Evolutionary conservation across 345 rosid genomes (phyloP).

Genomic region (Dipteronia dyeriana): DNA sequence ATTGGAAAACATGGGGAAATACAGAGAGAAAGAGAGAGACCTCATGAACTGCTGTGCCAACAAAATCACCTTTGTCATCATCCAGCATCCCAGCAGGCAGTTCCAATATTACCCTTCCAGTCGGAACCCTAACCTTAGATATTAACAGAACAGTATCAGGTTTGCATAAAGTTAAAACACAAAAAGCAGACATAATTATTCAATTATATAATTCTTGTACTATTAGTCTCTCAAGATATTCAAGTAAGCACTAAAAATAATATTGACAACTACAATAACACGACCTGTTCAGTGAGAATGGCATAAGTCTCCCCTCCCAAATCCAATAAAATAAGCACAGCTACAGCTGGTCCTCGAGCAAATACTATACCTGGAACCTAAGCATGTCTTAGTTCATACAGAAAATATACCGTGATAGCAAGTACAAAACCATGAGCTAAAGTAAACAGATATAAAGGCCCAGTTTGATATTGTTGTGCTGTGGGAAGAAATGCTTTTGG

Average conservation of each 20-base stretch:
- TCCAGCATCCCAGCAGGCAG: conserved; percentile 97
- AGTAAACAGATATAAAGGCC: conserved; percentile 4
- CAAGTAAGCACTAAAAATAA: neutral
- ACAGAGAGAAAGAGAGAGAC: conserved; percentile 37
- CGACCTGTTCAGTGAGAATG: conserved; percentile 92
- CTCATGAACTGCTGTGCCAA: conserved; percentile 95
- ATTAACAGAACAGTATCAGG: conserved; percentile 17
- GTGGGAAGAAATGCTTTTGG: too few relatives aligned
- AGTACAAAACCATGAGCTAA: too few relatives aligned
- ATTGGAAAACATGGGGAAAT: neutral
- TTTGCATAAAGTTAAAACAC: neutral
- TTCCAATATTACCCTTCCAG: conserved; percentile 76
- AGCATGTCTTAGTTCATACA: conserved; percentile 35
- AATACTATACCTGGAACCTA: conserved; percentile 99
- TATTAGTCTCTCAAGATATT: neutral
- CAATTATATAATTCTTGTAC: conserved; percentile 5
- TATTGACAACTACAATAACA: neutral
- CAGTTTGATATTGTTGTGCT: too few relatives aligned
- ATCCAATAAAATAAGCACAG: conserved; percentile 80
- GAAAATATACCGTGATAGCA: neutral
- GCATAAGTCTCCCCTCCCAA: conserved; percentile 69
- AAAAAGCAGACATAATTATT: neutral
- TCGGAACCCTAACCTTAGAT: conserved; percentile 83
- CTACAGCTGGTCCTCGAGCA: conserved; percentile 89
- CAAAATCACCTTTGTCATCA: conserved; percentile 80